These are phyloP conservation scores for Oryza meridionalis DNA, from an alignment of 176 grass and related monocot genomes.

Conservation along the genomic window DNA sequence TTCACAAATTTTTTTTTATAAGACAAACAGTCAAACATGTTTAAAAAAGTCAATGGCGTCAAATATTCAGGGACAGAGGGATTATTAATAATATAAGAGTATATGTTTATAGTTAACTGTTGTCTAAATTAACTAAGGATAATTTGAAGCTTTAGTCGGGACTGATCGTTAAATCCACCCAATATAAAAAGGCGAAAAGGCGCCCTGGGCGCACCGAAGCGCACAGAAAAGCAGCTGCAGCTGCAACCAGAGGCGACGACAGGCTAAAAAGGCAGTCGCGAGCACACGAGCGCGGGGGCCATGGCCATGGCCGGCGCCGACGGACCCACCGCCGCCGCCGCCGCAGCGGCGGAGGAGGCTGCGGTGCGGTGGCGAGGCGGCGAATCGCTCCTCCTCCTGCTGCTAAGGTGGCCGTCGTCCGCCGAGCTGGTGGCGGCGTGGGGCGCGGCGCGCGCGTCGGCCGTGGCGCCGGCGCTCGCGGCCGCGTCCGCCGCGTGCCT, in stretches of 20 bases:
- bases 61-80: too few relatives aligned
- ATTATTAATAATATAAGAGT: too few relatives aligned
- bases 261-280: not conserved
- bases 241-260: not conserved
- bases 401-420: not conserved
- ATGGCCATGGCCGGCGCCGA: constrained; percentile 24
- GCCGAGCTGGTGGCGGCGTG: constrained; percentile 21
- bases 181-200: constrained; percentile 1
- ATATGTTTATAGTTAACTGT: too few relatives aligned
- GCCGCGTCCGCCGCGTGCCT: constrained; percentile 50
- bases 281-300: not conserved
- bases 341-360: not conserved
- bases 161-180: not conserved
- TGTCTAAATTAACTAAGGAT: too few relatives aligned
- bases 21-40: too few relatives aligned
- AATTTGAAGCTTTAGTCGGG: too few relatives aligned
- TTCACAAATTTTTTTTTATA: too few relatives aligned
- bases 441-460: constrained; percentile 51
- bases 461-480: constrained; percentile 67
- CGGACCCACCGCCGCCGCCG: constrained; percentile 1
- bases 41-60: too few relatives aligned
- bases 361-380: constrained; percentile 12
- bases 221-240: constrained; percentile 16
- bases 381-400: not conserved
- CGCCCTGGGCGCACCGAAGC: constrained; percentile 24